Evolutionary conservation across 805 yeast species (phyloP), one percentile per base, ranked within the genome.

Genomic region (Candida loeiensis): DNA sequence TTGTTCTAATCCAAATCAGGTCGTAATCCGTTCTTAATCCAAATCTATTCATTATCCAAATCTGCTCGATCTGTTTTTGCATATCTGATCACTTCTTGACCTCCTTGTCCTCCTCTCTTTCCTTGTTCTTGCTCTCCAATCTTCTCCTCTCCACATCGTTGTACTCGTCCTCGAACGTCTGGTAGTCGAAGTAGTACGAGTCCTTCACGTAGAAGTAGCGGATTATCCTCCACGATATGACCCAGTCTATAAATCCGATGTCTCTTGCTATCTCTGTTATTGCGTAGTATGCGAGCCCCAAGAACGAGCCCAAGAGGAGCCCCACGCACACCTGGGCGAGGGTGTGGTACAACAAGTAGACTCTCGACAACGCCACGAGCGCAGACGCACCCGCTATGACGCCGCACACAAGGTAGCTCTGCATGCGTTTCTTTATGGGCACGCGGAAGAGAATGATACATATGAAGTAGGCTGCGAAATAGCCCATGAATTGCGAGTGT

Each of bases 401-500:
- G 0, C 49, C 17, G 4, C 64, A 46, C 2, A 72, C 69, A 0
- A 54, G 11, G 2, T 45, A 7, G 40, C 66, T 70, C 34, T 65
- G 55, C 0, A 18, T 1, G 2, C 15, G 16, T 4, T 54, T 43
- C 35, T 76, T 48, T 29, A 50, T 54, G 11, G 33, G 61, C 55
- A 46, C 64, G 59, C 77, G 78, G 64, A 54, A 72, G 63, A 47
- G 58, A 48, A 59, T 61, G 40, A 42, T 73, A 43, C 84, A 68
- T 2, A 70, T 50, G 45, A 73, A 64, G 55, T 80, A 85, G 6
- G 74, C 66, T n/a, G 78, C 73, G 47, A 84, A 80, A 56, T 80
- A 93, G 2, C 95, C 95, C 89, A 91, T 85, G 60, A 90, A 93
- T 63, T 91, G 99, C 0, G 96, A 80, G 61, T 91, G 99, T 1